Evolutionary conservation across 2,329 filamentous ascomycete genomes (phyloP), one percentile per base, ranked within the genome.

Genomic region (Monilinia aucupariae): DNA sequence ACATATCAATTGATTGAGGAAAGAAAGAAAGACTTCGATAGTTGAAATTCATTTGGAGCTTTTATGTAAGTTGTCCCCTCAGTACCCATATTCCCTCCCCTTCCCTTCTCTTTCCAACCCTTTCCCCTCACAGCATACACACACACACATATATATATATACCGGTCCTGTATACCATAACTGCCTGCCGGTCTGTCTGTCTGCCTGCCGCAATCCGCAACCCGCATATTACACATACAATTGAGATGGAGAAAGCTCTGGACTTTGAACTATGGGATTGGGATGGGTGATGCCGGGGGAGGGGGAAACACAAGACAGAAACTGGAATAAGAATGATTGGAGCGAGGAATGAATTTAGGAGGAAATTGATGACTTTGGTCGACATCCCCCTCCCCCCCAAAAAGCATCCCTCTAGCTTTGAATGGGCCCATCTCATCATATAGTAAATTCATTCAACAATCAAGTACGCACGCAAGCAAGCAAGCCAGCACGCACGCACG

Each of bases 31-130:
- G 20, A 45, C n/a, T 45, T 22, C 17, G 37, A 30, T 17, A 22
- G 20, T 52, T 34, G n/a, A n/a, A n/a, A n/a, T n/a, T n/a, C n/a
- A 20, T 22, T 32, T 37, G 30, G 17, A 45, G 22, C 15, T 22
- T 32, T n/a, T 22, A 39, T 56, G 60, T 62, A 62, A 62, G 60
- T 62, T 49, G 32, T 41, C n/a, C n/a, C n/a, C n/a, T n/a, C n/a
- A n/a, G n/a, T n/a, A n/a, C n/a, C n/a, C n/a, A 62, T 32, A 15
- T 32, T 20, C 7, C n/a, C 10, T 34, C 12, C 17, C n/a, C 15
- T 22, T n/a, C 9, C 52, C 25, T 20, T 55, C 10, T 25, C 17
- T 30, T 13, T 20, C n/a, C 45, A 9, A 2, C 15, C 55, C 55
- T 59, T 10, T 9, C 55, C 55, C 22, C 22, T 48, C 4, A 49